Base-by-base conservation (phyloP, 2,329 filamentous ascomycete species). In the Microdochium trichocladiopsis region DNA sequence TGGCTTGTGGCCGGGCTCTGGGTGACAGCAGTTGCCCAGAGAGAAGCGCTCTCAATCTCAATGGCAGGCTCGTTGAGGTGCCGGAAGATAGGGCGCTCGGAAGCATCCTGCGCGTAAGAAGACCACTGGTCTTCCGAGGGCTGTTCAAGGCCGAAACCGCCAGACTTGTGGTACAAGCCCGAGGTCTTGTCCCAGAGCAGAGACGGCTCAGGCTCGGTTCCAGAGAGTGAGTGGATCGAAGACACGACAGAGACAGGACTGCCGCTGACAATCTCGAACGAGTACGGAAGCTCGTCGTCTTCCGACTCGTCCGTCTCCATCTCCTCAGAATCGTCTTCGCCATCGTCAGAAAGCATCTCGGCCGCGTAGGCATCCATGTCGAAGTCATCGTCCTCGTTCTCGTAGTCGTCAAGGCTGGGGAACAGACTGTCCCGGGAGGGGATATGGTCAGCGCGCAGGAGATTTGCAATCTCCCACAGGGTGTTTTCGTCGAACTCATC, bases 401-500 rank as follows among this genome's bases (percentile, higher is more conserved):
- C 51, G 43, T 25, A 22, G 41, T 57, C 55, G 50, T 54, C 52
- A 14, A 62, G 54, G 6, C 60, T 60, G 11, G 73, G 75, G 18
- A 80, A 62, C 9, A 83, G 63, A 58, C 76, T 82, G 43, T 76
- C 61, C 57, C 71, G 76, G 12, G 78, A 77, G 3, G 79, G 78
- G 4, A 82, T 65, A 49, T 75, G 64, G 52, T 76, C 73, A 2
- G 75, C 71, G 62, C 77, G 75, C 11, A 85, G 69, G 41, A 85
- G 69, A 54, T 71, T 81, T 53, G 81, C 82, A 66, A 86, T 85
- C 61, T 85, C 81, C 78, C 80, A 84, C 24, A 85, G 67, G 1
- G 80, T 84, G 10, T 69, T 76, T 66, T 85, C 82, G 55, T 84
- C 82, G 56, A 84, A 83, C 22, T 73, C 75, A 50, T 79, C 78